These are phyloP conservation scores for Pythium periplocum DNA, from an alignment of 352 stramenopile species.

Conservation along the genomic window DNA sequence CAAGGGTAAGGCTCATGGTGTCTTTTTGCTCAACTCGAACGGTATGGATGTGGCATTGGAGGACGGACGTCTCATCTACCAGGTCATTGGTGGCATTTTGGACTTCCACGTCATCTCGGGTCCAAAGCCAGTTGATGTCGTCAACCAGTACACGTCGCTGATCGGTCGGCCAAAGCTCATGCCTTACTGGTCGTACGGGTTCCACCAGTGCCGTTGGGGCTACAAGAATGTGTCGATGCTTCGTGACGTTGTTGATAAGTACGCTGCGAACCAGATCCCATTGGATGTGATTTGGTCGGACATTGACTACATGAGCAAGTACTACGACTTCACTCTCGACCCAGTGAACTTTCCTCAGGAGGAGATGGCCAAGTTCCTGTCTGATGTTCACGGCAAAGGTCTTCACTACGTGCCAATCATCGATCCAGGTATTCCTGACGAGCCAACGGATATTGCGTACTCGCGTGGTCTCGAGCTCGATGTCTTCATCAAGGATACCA, in stretches of 20 bases:
- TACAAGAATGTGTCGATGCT: conserved; percentile 22
- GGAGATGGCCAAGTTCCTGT: conserved; percentile 30
- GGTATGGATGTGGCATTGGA: conserved; percentile 34
- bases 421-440: conserved; percentile 72
- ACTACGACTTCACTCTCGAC: conserved; percentile 55
- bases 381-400: conserved; percentile 42
- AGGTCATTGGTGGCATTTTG: conserved; percentile 41
- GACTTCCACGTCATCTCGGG: conserved; percentile 55
- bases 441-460: conserved; percentile 45
- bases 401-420: conserved; percentile 80
- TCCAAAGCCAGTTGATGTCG: conserved; percentile 30
- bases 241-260: conserved; percentile 27
- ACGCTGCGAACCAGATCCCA: conserved; percentile 29
- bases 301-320: conserved; percentile 53
- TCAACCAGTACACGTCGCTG: conserved; percentile 44
- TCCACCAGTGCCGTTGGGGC: conserved; percentile 52
- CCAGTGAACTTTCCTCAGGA: conserved; percentile 30
- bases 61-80: conserved; percentile 31
- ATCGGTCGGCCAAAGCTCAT: conserved; percentile 43
- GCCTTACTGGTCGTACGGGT: conserved; percentile 64
- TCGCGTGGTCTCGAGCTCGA: conserved; percentile 46
- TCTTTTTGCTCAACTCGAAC: conserved; percentile 25
- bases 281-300: conserved; percentile 53
- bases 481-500: conserved; percentile 75
- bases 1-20: conserved; percentile 31